Conservation (phyloP, 441 rosid genomes). For the Sinapis alba region DNA sequence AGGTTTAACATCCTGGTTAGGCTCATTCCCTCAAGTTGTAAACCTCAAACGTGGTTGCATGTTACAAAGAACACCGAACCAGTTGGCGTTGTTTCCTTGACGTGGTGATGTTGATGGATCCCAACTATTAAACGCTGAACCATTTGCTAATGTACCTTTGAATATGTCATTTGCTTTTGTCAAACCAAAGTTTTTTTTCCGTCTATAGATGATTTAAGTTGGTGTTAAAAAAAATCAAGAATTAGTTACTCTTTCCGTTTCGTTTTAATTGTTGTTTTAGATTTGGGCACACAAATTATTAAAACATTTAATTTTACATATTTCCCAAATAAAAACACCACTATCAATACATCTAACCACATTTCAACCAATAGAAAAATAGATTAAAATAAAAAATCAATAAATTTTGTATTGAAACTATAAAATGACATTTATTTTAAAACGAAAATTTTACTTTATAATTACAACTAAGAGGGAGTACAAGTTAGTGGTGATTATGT, state of each 20-base stretch:
- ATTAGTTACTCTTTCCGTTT: too few relatives aligned
- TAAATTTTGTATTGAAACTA: too few relatives aligned
- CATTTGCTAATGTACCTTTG: conserved; percentile 46
- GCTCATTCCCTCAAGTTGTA: conserved; percentile 68
- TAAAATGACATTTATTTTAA: too few relatives aligned
- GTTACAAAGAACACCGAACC: conserved; percentile 65
- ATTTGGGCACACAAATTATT: too few relatives aligned
- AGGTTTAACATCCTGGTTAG: conserved; percentile 54
- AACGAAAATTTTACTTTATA: too few relatives aligned
- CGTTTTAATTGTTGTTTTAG: too few relatives aligned
- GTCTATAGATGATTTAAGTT: not conserved
- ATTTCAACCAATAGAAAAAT: too few relatives aligned
- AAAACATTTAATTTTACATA: too few relatives aligned
- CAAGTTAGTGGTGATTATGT: not conserved
- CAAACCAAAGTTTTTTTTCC: not conserved
- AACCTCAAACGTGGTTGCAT: conserved; percentile 49
- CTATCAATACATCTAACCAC: too few relatives aligned
- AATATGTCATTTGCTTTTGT: conserved; percentile 32
- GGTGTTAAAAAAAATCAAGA: conserved; percentile 10
- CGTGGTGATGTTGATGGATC: conserved; percentile 48
- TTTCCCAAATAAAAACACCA: too few relatives aligned
- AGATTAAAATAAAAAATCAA: too few relatives aligned
- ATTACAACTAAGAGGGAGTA: too few relatives aligned
- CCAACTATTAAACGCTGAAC: conserved; percentile 50
- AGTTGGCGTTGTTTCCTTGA: conserved; percentile 42